Evolutionary conservation across 1,284 basidiomycete species (phyloP).

Genomic region (Ustilago tritici): DNA sequence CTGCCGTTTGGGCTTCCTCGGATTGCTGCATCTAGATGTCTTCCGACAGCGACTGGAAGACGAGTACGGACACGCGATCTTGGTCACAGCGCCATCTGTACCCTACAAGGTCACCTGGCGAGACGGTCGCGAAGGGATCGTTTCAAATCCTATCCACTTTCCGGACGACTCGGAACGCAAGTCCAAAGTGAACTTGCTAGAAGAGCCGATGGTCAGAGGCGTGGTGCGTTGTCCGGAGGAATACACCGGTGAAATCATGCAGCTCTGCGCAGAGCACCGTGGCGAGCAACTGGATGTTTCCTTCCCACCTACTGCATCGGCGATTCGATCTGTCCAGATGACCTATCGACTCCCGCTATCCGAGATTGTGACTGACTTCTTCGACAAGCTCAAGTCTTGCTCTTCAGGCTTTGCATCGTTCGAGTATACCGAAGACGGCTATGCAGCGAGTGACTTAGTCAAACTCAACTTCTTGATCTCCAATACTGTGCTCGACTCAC

Average conservation of each 20-base stretch:
- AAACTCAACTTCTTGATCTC: conserved; percentile 65
- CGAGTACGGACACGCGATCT: conserved; percentile 76
- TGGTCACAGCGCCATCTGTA: conserved; percentile 67
- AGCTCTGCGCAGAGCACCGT: conserved; percentile 67
- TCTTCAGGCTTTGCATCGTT: conserved; percentile 67
- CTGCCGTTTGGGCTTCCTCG: conserved; percentile 92
- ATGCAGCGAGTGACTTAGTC: conserved; percentile 60
- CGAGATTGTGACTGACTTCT: conserved; percentile 69
- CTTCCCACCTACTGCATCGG: conserved; percentile 37
- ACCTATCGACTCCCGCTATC: conserved; percentile 64
- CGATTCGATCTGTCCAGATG: conserved; percentile 60
- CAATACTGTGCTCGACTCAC: conserved; percentile 63
- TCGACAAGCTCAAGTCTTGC: conserved; percentile 68
- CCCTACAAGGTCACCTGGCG: conserved; percentile 62
- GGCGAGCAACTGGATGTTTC: conserved; percentile 64
- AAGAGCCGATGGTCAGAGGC: conserved; percentile 65
- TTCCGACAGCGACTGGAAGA: conserved; percentile 96
- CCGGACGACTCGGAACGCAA: conserved; percentile 62
- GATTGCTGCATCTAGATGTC: conserved; percentile 96
- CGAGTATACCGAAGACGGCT: conserved; percentile 64
- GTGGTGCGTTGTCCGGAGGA: conserved; percentile 65
- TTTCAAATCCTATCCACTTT: conserved; percentile 66
- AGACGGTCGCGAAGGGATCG: conserved; percentile 54
- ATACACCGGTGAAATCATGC: conserved; percentile 68
- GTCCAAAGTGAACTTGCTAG: conserved; percentile 45